Evolutionary conservation across 2,329 filamentous ascomycete species (phyloP).

Genomic region (Alternaria brassicae): DNA sequence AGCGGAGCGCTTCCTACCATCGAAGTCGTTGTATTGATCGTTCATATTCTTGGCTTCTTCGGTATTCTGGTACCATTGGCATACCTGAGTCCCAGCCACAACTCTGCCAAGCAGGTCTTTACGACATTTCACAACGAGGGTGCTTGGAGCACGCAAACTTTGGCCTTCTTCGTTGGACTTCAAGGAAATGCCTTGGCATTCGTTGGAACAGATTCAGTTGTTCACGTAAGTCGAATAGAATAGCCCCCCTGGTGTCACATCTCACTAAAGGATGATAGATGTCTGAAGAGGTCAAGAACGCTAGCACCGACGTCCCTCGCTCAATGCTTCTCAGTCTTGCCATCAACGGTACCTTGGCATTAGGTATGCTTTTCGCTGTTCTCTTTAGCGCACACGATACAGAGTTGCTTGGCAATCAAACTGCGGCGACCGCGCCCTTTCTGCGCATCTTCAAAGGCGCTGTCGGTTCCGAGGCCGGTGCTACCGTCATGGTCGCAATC

Average conservation of each 20-base stretch:
- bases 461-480: slow-evolving; percentile 47
- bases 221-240: slow-evolving; percentile 38
- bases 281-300: slow-evolving; percentile 51
- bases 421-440: slow-evolving; percentile 50
- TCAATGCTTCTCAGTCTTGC: slow-evolving; percentile 54
- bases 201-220: slow-evolving; percentile 49
- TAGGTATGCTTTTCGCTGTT: slow-evolving; percentile 53
- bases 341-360: slow-evolving; percentile 52
- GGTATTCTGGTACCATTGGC: slow-evolving; percentile 56
- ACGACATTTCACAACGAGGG: slow-evolving; percentile 58
- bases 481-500: slow-evolving; percentile 58
- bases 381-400: slow-evolving; percentile 50
- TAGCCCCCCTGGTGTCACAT: too few species aligned
- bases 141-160: slow-evolving; percentile 53
- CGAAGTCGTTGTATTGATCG: slow-evolving; percentile 58
- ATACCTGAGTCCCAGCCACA: slow-evolving; percentile 49
- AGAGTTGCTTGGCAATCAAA: slow-evolving; percentile 23
- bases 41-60: slow-evolving; percentile 62
- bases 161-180: slow-evolving; percentile 57
- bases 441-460: slow-evolving; percentile 58
- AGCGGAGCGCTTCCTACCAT: slow-evolving; percentile 57
- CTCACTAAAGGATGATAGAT: slow-evolving; percentile 34
- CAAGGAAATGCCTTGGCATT: slow-evolving; percentile 50
- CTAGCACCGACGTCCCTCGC: slow-evolving; percentile 47
- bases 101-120: slow-evolving; percentile 52